A percentile compares a stretch with the other conserved stretches of the same genome.
phyloP scores from a whole-genome alignment of 2,329 filamentous ascomycete species.

The Diplodia corticola region DNA sequence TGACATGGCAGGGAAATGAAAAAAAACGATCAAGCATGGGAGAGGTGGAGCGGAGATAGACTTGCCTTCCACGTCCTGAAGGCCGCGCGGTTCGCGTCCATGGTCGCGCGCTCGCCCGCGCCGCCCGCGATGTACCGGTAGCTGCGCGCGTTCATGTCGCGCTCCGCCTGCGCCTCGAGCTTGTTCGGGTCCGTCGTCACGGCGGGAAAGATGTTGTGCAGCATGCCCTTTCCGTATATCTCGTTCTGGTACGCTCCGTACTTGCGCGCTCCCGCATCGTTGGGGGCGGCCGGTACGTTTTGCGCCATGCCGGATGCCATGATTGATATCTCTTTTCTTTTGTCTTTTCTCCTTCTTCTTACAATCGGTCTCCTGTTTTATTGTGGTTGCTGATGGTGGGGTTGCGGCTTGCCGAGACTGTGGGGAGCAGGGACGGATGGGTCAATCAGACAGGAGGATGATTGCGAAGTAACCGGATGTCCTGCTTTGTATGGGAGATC shows the following conservation, averaged over 20 bases:
- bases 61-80: slow-evolving; percentile 56
- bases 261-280: slow-evolving; percentile 27
- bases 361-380: too few species aligned
- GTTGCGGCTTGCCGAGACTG: too few species aligned
- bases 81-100: slow-evolving; percentile 60
- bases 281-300: slow-evolving; percentile 12
- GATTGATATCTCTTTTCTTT: background rate
- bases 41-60: too few species aligned
- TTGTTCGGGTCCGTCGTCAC: slow-evolving; percentile 61
- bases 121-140: slow-evolving; percentile 65
- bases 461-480: background rate
- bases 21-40: too few species aligned
- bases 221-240: slow-evolving; percentile 56
- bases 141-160: slow-evolving; percentile 48
- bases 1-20: too few species aligned
- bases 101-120: slow-evolving; percentile 61
- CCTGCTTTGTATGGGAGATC: background rate
- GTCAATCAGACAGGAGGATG: background rate
- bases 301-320: background rate
- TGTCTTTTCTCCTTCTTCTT: background rate
- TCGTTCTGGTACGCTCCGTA: slow-evolving; percentile 45
- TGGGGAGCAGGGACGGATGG: too few species aligned
- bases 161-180: slow-evolving; percentile 57
- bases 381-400: too few species aligned
- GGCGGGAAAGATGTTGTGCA: slow-evolving; percentile 49